Base-by-base conservation (phyloP, 306 rosid species). In the Castanospermum australe region DNA sequence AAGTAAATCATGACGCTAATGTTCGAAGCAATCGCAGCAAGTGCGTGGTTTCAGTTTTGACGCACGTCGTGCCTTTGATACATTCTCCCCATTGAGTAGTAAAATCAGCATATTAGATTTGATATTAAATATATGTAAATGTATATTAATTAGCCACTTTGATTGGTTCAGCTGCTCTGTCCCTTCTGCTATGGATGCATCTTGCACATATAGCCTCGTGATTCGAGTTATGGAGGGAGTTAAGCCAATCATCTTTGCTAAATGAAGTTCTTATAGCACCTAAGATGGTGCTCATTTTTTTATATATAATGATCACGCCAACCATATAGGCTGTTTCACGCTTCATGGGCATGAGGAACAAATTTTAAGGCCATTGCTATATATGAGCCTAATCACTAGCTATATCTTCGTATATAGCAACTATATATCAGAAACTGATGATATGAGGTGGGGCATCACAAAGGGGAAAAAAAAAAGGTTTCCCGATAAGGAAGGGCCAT, bases 41-140 rank as follows among this genome's bases (percentile, higher is more conserved):
- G 78, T 64, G 90, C 81, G 57, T 72, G 80, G 73, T 48, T 75
- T 50, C 30, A 65, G 71, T 72, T 72, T 79, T 76, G 68, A 28
- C 60, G 83, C 81, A 90, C 75, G 87, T 81, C 86, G 83, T 80
- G 71, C 77, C 77, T 60, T 60, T 39, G 38, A 41, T n/a, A n/a
- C 73, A 77, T 28, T 77, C 57, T 80, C 77, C 7, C 65, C 71
- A 32, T 61, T 79, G 25, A n/a, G 48, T 33, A 17, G 18, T 56
- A 32, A 57, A 63, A 63, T 4, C 20, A 60, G n/a, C n/a, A 15
- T 32, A 18, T 30, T 18, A n/a, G 78, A 68, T 73, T 51, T 74
- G 52, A 72, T 80, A 51, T 69, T 35, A 42, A 41, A 45, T 64
- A n/a, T 22, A 67, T 64, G 17, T 22, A 67, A 8, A 15, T 63